Evolutionary conservation across 192 early-diverging fungal genomes (phyloP), one percentile per base, ranked within the genome.

Genomic region (Tieghemiomyces parasiticus): DNA sequence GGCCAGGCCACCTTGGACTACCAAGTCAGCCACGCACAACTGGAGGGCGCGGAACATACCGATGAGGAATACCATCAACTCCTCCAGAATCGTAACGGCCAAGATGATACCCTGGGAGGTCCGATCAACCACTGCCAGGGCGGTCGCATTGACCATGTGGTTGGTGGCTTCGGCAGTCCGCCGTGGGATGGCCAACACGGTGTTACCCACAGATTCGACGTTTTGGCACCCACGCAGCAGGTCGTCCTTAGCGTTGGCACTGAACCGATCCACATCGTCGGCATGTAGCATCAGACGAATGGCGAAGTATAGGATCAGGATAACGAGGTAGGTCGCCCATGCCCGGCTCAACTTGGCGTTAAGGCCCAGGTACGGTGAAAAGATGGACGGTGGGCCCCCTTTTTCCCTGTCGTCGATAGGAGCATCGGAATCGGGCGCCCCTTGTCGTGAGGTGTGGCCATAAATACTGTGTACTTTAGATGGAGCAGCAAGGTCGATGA

Each of bases 31-130:
- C 16, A 58, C 22, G 35, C 55, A 58, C 0, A 58, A 31, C 33
- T 58, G 13, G 28, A 58, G n/a, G n/a, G 55, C 30, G 4, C 55
- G 55, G 35, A 58, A 38, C 32, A 38, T 6, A 34, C 33, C 34
- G 3, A 58, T 9, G 19, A 58, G 33, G 26, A 58, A 58, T 0
- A 58, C 55, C 4, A 58, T 25, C 13, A 58, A n/a, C 32, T 58
- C 55, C 19, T 58, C 55, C 32, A 58, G 22, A 28, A 58, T 34
- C n/a, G 55, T 58, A 13, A 58, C 55, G n/a, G 33, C 33, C 55
- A 58, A 34, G 4, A 25, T 12, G 22, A 58, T 19, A 12, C 55
- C 33, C 13, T 58, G n/a, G 55, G 55, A 30, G 28, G 55, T 58
- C n/a, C 55, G 55, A 4, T 58, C 35, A 1, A 58, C 33, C 0